A percentile compares a stretch with the other conserved stretches of the same genome.
These are phyloP conservation scores for Russula dissimulans DNA, from an alignment of 768 basidiomycete species.

Conservation along the genomic window DNA sequence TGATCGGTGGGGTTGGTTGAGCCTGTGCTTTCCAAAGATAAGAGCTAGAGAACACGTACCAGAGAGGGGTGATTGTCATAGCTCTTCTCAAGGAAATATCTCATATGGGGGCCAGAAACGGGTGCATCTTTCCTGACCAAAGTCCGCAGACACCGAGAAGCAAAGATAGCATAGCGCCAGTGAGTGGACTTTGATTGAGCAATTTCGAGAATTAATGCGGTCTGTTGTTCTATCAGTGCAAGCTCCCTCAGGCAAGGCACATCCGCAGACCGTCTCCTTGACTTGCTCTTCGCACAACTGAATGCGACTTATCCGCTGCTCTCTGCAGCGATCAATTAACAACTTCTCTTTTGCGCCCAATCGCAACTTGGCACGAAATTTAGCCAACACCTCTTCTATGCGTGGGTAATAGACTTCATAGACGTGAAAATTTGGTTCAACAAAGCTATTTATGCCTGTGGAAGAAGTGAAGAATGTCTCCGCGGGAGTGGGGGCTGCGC, in stretches of 20 bases:
- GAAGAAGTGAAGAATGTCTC: constrained; percentile 1
- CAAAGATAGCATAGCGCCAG: constrained; percentile 71
- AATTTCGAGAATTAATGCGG: constrained; percentile 40
- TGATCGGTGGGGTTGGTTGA: constrained; percentile 21
- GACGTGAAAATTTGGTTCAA: constrained; percentile 50
- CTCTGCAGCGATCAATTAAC: constrained; percentile 35
- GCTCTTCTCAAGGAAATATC: constrained; percentile 51
- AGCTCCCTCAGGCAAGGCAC: not conserved
- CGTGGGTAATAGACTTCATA: constrained; percentile 41
- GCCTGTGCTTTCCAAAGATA: constrained; percentile 5
- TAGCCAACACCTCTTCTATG: constrained; percentile 31
- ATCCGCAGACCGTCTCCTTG: constrained; percentile 35
- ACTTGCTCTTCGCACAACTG: constrained; percentile 34
- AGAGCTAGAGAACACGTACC: constrained; percentile 32
- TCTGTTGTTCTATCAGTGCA: constrained; percentile 26
- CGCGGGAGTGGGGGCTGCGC: constrained; percentile 18
- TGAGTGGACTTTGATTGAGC: constrained; percentile 57
- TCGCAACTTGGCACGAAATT: constrained; percentile 32
- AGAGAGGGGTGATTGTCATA: constrained; percentile 58
- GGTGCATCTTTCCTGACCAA: constrained; percentile 58
- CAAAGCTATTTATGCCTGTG: constrained; percentile 49
- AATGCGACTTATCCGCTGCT: constrained; percentile 39
- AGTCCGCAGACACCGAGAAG: constrained; percentile 57
- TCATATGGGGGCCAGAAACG: constrained; percentile 38
- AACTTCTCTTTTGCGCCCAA: constrained; percentile 26